phyloP scores from a whole-genome alignment of 257 asterid species.

The Paraleonurus japonicus region DNA sequence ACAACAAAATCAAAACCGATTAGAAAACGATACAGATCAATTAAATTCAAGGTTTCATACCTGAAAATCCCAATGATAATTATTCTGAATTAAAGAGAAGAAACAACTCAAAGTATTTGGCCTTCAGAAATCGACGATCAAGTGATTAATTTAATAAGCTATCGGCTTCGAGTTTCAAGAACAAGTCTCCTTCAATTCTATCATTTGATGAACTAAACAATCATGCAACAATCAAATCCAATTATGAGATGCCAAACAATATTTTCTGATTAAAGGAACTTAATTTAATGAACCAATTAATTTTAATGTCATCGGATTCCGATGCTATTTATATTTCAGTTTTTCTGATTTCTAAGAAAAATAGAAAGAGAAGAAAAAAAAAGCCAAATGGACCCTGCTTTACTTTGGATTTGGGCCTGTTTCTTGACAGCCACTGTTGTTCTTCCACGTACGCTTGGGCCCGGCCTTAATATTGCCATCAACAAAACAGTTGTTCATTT shows the following conservation, averaged over 20 bases:
- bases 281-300: not conserved
- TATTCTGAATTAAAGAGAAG: not conserved
- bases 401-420: not conserved
- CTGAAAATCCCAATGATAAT: not conserved
- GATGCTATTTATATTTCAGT: not conserved
- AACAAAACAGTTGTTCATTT: not conserved
- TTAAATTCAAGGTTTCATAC: not conserved
- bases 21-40: conserved; percentile 15
- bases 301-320: not conserved
- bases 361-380: not conserved
- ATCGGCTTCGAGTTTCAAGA: not conserved
- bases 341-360: not conserved
- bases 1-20: not conserved
- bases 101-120: not conserved
- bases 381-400: not conserved
- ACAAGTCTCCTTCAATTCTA: not conserved
- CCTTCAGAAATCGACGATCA: conserved; percentile 3
- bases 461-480: not conserved
- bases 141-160: not conserved
- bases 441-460: not conserved
- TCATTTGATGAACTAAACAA: not conserved
- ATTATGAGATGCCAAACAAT: not conserved
- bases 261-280: not conserved
- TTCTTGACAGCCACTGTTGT: not conserved
- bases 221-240: conserved; percentile 12